phyloP scores from a whole-genome alignment of 768 basidiomycete species.

The Amanita molliuscula region DNA sequence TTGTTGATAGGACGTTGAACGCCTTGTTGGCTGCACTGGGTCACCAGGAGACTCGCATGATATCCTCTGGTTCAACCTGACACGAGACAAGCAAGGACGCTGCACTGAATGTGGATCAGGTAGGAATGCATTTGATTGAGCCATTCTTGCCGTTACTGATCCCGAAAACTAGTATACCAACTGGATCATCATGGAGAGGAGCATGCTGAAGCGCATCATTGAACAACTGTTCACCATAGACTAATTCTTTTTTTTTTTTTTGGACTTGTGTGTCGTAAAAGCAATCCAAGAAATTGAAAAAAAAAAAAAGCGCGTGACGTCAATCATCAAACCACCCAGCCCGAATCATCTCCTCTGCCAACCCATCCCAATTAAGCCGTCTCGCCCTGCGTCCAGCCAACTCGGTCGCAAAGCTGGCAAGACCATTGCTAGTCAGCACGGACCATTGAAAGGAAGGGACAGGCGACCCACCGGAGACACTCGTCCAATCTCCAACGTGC shows the following conservation, averaged over 20 bases:
- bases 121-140: constrained; percentile 24
- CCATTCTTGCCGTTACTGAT: neutral
- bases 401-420: constrained; percentile 70
- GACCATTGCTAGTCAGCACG: neutral
- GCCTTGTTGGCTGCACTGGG: constrained; percentile 91
- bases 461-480: constrained; percentile 50
- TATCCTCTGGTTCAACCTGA: constrained; percentile 72
- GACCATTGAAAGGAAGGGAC: constrained; percentile 8
- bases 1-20: constrained; percentile 54
- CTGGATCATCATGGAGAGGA: constrained; percentile 64
- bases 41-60: constrained; percentile 94
- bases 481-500: constrained; percentile 76
- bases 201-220: constrained; percentile 39
- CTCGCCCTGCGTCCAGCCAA: constrained; percentile 68
- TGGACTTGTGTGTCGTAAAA: too few relatives aligned
- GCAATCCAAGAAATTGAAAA: too few relatives aligned
- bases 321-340: constrained; percentile 63
- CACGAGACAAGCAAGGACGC: constrained; percentile 57
- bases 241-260: constrained; percentile 10
- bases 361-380: constrained; percentile 50
- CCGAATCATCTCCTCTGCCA: constrained; percentile 62
- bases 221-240: constrained; percentile 11
- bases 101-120: constrained; percentile 94
- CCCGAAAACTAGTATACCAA: constrained; percentile 47
- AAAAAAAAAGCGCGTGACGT: neutral